Evolutionary conservation across 306 rosid genomes (phyloP), one percentile per base, ranked within the genome.

Genomic region (Heteromeles arbutifolia): DNA sequence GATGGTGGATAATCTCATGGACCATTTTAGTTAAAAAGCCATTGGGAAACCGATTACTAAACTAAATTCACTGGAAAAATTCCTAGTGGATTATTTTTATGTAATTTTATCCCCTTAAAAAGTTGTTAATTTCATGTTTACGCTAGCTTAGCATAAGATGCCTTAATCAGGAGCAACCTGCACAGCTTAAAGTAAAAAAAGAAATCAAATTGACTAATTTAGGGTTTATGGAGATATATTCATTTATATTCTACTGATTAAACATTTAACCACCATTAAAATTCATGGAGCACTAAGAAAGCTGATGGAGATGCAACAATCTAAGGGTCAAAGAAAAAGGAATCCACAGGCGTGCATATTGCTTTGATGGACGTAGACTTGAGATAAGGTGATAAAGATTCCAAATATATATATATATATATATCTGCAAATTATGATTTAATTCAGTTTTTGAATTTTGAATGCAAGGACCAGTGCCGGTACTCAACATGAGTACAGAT

Each of bases 321-420:
- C 57, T 6, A 37, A 67, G 70, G 28, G 70, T 65, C 52, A 45
- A 59, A 48, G 69, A 68, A 67, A 25, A 58, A 24, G 75, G 72
- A 80, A 74, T 74, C 79, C 21, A 54, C 39, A 32, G 45, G 22
- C 29, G 12, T 29, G 44, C 44, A 18, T 8, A 24, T 58, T 68
- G 28, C 44, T 74, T 74, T 50, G 43, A 48, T 21, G 11, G 65
- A 72, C 18, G 72, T 25, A 41, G 78, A 41, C 39, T 8, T 73
- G 69, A 69, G 73, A 78, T 63, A 45, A 75, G 78, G 64, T 74
- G 74, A 74, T 82, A 82, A 78, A 65, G 77, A 82, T 82, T 82
- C 82, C 72, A 53, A 61, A 39, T 37, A 82, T 9, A 58, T 4
- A 37, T 37, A 81, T 14, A 39, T 37, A 82, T 8, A 57, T 4